Conservation (phyloP, 2,329 filamentous ascomycete genomes). For the Penicillium sumatraense region DNA sequence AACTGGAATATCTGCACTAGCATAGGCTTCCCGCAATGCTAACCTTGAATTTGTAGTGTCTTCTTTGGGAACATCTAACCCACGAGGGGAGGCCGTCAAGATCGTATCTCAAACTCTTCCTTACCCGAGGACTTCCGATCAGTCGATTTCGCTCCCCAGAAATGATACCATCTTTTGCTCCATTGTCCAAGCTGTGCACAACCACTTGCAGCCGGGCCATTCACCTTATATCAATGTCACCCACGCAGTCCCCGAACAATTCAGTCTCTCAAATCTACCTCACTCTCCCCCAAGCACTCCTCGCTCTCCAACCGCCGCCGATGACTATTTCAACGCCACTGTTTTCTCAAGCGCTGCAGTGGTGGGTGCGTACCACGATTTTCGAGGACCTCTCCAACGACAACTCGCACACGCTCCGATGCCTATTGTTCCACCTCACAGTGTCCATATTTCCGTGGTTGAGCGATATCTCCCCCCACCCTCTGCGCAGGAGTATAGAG, state of each 20-base stretch:
- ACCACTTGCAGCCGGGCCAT: conserved; percentile 53
- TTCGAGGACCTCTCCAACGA: conserved; percentile 50
- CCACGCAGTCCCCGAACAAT: conserved; percentile 65
- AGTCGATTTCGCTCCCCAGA: conserved; percentile 33
- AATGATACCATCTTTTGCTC: conserved; percentile 54
- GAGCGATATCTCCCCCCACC: conserved; percentile 70
- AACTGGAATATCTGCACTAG: no score
- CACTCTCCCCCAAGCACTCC: conserved; percentile 67
- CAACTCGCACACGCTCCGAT: conserved; percentile 54
- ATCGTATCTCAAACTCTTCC: conserved; percentile 66
- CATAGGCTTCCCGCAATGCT: background rate
- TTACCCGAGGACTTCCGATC: conserved; percentile 51
- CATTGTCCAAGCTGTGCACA: conserved; percentile 61
- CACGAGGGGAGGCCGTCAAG: conserved; percentile 52
- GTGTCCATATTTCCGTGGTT: conserved; percentile 64
- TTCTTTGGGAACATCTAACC: conserved; percentile 42
- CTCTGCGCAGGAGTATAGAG: conserved; percentile 60
- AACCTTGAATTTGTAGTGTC: conserved; percentile 35
- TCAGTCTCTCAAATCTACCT: conserved; percentile 65
- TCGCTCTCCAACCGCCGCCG: conserved; percentile 49
- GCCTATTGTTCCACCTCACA: conserved; percentile 63
- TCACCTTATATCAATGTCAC: conserved; percentile 68
- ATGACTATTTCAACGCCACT: conserved; percentile 66
- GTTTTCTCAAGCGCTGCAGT: conserved; percentile 66
- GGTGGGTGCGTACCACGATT: conserved; percentile 62